A percentile compares a stretch with the other conserved stretches of the same genome.
These are phyloP conservation scores for Eucalyptus polybractea DNA, from an alignment of 345 rosid species.

Conservation along the genomic window DNA sequence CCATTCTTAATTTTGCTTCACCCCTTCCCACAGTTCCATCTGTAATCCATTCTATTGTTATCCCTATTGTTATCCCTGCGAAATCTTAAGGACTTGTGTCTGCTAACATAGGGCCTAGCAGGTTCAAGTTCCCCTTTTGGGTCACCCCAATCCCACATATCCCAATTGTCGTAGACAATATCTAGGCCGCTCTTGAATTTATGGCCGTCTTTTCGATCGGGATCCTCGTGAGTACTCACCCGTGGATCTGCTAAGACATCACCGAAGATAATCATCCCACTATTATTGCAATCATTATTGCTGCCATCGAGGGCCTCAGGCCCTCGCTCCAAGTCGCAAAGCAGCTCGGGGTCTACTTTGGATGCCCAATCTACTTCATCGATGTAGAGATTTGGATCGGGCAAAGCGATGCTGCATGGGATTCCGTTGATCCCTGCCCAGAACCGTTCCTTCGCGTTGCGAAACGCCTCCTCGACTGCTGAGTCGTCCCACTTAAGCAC, in stretches of 20 bases:
- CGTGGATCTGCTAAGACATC: neutral
- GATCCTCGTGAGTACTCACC: neutral
- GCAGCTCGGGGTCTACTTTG: conserved; percentile 11
- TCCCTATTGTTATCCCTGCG: neutral
- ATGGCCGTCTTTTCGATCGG: neutral
- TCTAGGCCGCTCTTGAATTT: neutral
- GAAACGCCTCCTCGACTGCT: conserved; percentile 32
- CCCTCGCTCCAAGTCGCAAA: conserved; percentile 18
- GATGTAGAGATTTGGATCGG: conserved; percentile 2
- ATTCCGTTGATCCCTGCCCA: conserved; percentile 27
- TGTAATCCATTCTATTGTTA: neutral
- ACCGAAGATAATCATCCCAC: conserved; percentile 28
- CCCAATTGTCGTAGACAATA: neutral
- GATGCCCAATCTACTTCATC: conserved; percentile 10
- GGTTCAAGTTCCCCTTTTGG: neutral
- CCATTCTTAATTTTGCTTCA: neutral
- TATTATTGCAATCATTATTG: neutral
- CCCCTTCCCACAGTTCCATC: neutral
- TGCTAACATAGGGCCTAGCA: neutral
- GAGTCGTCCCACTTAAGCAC: conserved; percentile 32
- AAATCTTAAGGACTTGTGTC: neutral
- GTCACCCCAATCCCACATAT: neutral
- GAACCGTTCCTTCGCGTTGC: conserved; percentile 25
- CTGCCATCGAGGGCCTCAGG: neutral
- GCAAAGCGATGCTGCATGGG: conserved; percentile 15